Evolutionary conservation across 805 yeast genomes (phyloP).

Genomic region (Metschnikowia corniflorae): DNA sequence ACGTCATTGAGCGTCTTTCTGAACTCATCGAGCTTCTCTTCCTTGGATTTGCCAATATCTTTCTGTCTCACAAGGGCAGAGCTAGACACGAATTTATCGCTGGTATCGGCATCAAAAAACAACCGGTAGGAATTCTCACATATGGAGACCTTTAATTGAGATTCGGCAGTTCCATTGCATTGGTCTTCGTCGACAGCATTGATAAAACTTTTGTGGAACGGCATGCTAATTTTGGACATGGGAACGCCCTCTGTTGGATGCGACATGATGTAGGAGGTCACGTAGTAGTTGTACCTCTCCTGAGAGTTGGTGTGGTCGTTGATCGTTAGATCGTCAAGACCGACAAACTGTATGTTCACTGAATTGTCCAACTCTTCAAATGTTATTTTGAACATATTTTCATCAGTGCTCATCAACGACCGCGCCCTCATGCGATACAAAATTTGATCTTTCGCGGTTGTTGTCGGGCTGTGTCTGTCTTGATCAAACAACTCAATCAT

Average conservation of each 20-base stretch:
- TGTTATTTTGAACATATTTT: conserved; percentile 86
- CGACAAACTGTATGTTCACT: conserved; percentile 76
- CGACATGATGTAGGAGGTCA: conserved; percentile 88
- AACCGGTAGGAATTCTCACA: conserved; percentile 75
- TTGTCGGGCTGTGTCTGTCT: conserved; percentile 60
- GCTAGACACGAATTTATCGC: conserved; percentile 72
- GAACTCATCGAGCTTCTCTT: conserved; percentile 33
- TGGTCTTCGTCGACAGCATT: conserved; percentile 54
- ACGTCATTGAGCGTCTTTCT: conserved; percentile 46
- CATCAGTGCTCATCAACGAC: conserved; percentile 72
- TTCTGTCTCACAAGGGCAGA: conserved; percentile 43
- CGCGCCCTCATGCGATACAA: conserved; percentile 86
- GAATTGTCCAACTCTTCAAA: conserved; percentile 51
- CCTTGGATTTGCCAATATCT: conserved; percentile 23
- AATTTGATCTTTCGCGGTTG: conserved; percentile 85
- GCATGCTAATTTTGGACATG: conserved; percentile 69
- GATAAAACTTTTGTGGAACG: conserved; percentile 63
- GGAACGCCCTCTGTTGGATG: conserved; percentile 97
- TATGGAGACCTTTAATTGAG: conserved; percentile 74
- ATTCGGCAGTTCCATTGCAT: conserved; percentile 60
- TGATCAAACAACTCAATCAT: conserved; percentile 76
- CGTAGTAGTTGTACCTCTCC: conserved; percentile 88
- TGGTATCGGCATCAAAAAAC: conserved; percentile 74
- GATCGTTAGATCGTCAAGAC: conserved; percentile 83
- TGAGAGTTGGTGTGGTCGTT: conserved; percentile 64